Conservation (phyloP, 345 rosid species). For the Arabis alpina region DNA sequence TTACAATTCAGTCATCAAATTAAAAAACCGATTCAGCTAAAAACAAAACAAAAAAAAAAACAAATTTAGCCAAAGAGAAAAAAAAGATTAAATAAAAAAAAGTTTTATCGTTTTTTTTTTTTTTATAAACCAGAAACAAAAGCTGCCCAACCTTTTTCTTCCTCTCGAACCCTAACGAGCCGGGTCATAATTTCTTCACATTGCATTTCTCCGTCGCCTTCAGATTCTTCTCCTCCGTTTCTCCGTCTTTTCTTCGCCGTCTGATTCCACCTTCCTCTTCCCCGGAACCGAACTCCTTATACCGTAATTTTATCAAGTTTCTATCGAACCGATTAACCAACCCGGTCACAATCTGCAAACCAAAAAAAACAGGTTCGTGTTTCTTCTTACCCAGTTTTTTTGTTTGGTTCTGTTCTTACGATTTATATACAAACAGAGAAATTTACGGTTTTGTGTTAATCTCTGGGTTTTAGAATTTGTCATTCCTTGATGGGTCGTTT, state of each 20-base stretch:
- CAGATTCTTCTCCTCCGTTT: slow-evolving; percentile 15
- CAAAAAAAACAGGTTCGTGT: slow-evolving; percentile 37
- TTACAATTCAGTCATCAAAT: not conserved
- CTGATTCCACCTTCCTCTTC: slow-evolving; percentile 30
- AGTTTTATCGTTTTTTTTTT: slow-evolving; percentile 1
- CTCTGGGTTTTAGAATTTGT: slow-evolving; percentile 20
- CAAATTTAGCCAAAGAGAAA: slow-evolving; percentile 24
- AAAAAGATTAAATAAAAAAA: not conserved
- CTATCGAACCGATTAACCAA: slow-evolving; percentile 46
- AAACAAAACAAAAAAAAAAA: not conserved
- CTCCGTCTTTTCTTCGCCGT: slow-evolving; percentile 8
- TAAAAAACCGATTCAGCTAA: slow-evolving; percentile 22
- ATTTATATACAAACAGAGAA: not conserved
- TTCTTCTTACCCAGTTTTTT: not conserved
- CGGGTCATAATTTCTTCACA: slow-evolving; percentile 36
- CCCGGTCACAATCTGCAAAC: slow-evolving; percentile 45
- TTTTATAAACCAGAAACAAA: slow-evolving; percentile 41
- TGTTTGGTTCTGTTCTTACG: not conserved
- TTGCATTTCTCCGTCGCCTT: slow-evolving; percentile 27
- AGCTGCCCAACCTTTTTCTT: slow-evolving; percentile 40
- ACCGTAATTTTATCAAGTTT: slow-evolving; percentile 35
- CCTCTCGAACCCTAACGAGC: slow-evolving; percentile 45
- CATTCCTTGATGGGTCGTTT: not conserved
- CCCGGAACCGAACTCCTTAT: slow-evolving; percentile 40
- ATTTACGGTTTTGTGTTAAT: slow-evolving; percentile 21